Evolutionary conservation across 768 basidiomycete genomes (phyloP).

Genomic region (Obba rivulosa): DNA sequence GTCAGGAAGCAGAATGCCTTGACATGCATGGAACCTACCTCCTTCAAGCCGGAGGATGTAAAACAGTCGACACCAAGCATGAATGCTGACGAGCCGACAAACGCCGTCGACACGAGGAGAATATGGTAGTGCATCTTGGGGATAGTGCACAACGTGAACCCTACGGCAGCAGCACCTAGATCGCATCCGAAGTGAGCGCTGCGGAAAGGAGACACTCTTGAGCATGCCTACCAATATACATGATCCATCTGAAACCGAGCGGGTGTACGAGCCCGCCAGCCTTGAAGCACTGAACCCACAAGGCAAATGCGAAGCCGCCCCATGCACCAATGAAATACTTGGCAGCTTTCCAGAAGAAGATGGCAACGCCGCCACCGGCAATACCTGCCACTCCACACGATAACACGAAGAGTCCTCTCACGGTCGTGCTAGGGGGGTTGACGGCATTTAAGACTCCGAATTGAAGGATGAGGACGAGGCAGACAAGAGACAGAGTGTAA

Average conservation of each 20-base stretch:
- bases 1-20: slow-evolving; percentile 5
- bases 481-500: slow-evolving; percentile 82
- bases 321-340: slow-evolving; percentile 80
- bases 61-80: slow-evolving; percentile 94
- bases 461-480: slow-evolving; percentile 81
- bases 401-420: slow-evolving; percentile 89
- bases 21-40: slow-evolving; percentile 43
- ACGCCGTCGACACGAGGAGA: slow-evolving; percentile 79
- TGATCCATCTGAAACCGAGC: slow-evolving; percentile 82
- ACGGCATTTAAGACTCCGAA: slow-evolving; percentile 84
- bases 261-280: slow-evolving; percentile 75
- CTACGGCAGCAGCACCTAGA: slow-evolving; percentile 63
- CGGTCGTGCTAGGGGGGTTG: slow-evolving; percentile 70
- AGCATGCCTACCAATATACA: slow-evolving; percentile 66
- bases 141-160: slow-evolving; percentile 81
- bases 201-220: slow-evolving; percentile 9
- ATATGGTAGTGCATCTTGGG: slow-evolving; percentile 86
- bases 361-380: slow-evolving; percentile 77
- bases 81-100: slow-evolving; percentile 87
- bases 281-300: slow-evolving; percentile 84
- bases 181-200: slow-evolving; percentile 15
- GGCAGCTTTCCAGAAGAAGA: slow-evolving; percentile 91
- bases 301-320: slow-evolving; percentile 82
- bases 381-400: slow-evolving; percentile 75
- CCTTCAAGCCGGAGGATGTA: slow-evolving; percentile 87